phyloP scores from a whole-genome alignment of 495 filamentous ascomycete genomes.

The Podospora sp. region DNA sequence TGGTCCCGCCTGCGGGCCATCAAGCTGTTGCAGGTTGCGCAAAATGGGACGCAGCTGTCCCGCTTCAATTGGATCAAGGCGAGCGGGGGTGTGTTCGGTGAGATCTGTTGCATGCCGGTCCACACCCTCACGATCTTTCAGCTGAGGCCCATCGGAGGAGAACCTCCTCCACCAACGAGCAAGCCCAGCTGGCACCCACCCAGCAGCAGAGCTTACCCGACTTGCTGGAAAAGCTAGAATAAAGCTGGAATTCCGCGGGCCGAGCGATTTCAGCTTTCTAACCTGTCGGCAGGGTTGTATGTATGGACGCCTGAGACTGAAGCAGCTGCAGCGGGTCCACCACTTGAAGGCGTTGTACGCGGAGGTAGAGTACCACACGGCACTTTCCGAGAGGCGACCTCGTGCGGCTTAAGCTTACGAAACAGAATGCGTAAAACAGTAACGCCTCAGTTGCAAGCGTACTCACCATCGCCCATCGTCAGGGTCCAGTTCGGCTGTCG shows the following conservation, averaged over 20 bases:
- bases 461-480: too few species aligned
- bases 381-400: too few species aligned
- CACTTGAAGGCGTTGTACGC: too few species aligned
- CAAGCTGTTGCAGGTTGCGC: slow-evolving; percentile 9
- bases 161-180: neutral
- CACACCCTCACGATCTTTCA: neutral
- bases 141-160: slow-evolving; percentile 2
- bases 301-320: too few species aligned
- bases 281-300: neutral
- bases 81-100: neutral
- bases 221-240: slow-evolving; percentile 2
- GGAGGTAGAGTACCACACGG: too few species aligned
- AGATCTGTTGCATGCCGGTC: neutral
- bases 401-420: too few species aligned
- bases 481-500: too few species aligned
- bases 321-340: too few species aligned
- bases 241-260: neutral
- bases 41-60: neutral
- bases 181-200: neutral
- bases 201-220: neutral
- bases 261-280: neutral
- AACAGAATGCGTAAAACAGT: too few species aligned
- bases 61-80: slow-evolving; percentile 4
- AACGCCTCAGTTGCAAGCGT: too few species aligned
- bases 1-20: neutral